Conservation (phyloP, 2,329 filamentous ascomycete genomes). For the Tympanopsis confertula region DNA sequence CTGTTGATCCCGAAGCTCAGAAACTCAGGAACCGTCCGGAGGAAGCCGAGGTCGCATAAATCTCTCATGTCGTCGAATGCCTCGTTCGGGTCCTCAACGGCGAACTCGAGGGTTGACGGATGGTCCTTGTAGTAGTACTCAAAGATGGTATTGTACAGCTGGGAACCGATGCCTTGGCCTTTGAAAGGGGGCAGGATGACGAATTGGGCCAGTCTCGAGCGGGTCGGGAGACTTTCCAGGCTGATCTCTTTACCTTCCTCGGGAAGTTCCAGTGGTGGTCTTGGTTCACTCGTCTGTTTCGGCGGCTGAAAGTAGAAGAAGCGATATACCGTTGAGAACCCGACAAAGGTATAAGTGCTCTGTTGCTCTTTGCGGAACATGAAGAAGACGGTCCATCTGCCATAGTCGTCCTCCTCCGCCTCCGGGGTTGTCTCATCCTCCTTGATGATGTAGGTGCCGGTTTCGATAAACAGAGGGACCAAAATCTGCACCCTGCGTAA, state of each 20-base stretch:
- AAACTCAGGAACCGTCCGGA: conserved; percentile 49
- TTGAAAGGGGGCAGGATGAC: conserved; percentile 83
- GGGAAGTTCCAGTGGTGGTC: conserved; percentile 29
- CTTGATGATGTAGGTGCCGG: conserved; percentile 61
- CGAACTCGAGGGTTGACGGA: conserved; percentile 68
- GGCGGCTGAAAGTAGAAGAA: conserved; percentile 57
- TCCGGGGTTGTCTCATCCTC: conserved; percentile 39
- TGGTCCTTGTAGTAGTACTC: conserved; percentile 49
- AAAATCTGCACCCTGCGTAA: conserved; percentile 75
- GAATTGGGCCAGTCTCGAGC: conserved; percentile 85
- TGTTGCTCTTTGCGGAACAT: conserved; percentile 57
- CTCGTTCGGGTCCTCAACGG: conserved; percentile 87
- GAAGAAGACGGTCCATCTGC: conserved; percentile 80
- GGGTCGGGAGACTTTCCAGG: conserved; percentile 57
- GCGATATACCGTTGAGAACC: conserved; percentile 82
- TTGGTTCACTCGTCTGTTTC: conserved; percentile 21
- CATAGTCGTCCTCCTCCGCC: conserved; percentile 60
- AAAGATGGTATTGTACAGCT: conserved; percentile 74
- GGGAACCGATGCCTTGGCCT: conserved; percentile 63
- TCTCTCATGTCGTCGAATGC: conserved; percentile 73
- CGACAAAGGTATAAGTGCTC: conserved; percentile 68
- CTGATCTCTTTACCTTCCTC: conserved; percentile 21
- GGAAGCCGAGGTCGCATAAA: conserved; percentile 56
- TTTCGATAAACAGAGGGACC: conserved; percentile 82
- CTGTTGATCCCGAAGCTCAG: conserved; percentile 41